These are phyloP conservation scores for Brassica rapa DNA, from an alignment of 345 rosid species.

Conservation along the genomic window DNA sequence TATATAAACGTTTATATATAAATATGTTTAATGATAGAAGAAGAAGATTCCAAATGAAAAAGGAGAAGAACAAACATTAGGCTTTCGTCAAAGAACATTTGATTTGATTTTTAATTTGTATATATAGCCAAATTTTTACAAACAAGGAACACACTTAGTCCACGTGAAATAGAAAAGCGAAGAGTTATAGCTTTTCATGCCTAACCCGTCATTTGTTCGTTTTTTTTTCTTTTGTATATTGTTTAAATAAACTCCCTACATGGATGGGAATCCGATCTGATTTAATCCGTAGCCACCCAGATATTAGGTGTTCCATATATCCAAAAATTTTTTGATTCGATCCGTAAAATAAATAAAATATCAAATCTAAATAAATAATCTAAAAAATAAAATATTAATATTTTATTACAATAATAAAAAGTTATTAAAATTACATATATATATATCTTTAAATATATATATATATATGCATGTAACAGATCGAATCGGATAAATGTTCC, in stretches of 20 bases:
- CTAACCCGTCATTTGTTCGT: neutral
- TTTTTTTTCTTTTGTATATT: neutral
- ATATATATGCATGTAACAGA: too few species aligned
- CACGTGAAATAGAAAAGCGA: conserved; percentile 11
- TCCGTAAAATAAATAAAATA: too few species aligned
- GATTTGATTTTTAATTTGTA: conserved; percentile 5
- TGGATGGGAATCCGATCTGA: neutral
- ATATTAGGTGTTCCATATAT: too few species aligned
- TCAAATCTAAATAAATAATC: too few species aligned
- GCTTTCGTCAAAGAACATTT: neutral
- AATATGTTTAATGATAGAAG: neutral
- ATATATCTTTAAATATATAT: too few species aligned
- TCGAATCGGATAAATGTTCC: too few species aligned
- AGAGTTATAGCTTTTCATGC: neutral
- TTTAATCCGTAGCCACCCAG: too few species aligned
- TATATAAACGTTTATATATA: neutral
- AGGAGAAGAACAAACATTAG: neutral
- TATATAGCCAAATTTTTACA: conserved; percentile 17
- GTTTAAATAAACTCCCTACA: neutral
- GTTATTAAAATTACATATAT: too few species aligned
- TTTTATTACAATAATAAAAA: too few species aligned
- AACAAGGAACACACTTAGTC: conserved; percentile 8
- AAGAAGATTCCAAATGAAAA: conserved; percentile 23
- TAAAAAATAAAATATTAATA: too few species aligned
- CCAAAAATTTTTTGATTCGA: too few species aligned